Evolutionary conservation across 2,329 filamentous ascomycete genomes (phyloP).

Genomic region (Aspergillus texensis): DNA sequence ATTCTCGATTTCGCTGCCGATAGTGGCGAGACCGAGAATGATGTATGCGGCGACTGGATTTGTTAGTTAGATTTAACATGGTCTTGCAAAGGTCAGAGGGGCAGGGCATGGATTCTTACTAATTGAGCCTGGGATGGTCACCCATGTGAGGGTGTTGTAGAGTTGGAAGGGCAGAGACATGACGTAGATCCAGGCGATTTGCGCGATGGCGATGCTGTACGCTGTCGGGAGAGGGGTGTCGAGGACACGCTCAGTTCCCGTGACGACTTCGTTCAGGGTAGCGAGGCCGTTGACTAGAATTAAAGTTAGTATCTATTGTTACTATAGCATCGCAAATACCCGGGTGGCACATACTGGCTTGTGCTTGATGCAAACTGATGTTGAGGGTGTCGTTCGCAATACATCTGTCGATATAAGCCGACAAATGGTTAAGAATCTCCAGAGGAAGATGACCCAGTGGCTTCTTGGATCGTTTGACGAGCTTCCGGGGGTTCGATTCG

Average conservation of each 20-base stretch:
- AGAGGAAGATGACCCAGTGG: constrained; percentile 82
- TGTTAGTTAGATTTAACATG: constrained; percentile 2
- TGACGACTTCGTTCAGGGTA: constrained; percentile 71
- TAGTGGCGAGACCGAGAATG: constrained; percentile 74
- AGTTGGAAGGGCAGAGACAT: constrained; percentile 82
- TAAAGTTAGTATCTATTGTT: neutral
- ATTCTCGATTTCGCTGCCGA: constrained; percentile 82
- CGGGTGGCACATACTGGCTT: constrained; percentile 33
- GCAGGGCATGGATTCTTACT: constrained; percentile 29
- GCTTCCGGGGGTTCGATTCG: constrained; percentile 75
- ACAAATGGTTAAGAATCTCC: constrained; percentile 75
- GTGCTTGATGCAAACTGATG: constrained; percentile 40
- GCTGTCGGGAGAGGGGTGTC: constrained; percentile 81
- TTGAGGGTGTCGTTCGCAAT: constrained; percentile 47
- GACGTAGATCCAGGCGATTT: constrained; percentile 86
- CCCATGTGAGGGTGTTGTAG: constrained; percentile 63
- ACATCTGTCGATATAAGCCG: constrained; percentile 65
- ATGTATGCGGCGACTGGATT: constrained; percentile 69
- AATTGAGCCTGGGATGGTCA: constrained; percentile 76
- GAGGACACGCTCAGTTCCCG: constrained; percentile 74
- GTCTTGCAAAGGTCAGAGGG: too few relatives aligned
- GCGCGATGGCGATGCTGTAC: constrained; percentile 80
- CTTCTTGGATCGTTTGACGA: constrained; percentile 70
- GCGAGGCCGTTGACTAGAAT: constrained; percentile 59
- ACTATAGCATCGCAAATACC: neutral